Evolutionary conservation across 2,329 filamentous ascomycete species (phyloP).

Genomic region (Penicillium sp.): DNA sequence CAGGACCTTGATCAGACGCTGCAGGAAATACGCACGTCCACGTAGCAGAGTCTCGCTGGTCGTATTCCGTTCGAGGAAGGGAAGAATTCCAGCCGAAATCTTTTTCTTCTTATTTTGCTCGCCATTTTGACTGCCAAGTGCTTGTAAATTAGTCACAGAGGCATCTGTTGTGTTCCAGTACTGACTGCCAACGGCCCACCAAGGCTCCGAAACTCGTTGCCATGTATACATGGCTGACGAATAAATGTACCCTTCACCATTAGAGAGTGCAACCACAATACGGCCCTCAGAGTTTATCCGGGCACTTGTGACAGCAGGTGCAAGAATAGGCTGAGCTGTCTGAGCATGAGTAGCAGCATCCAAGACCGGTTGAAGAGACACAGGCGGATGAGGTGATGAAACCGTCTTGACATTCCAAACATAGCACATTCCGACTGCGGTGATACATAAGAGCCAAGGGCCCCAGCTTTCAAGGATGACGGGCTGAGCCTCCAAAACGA

Average conservation of each 20-base stretch:
- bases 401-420: constrained; percentile 90
- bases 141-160: constrained; percentile 74
- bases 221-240: constrained; percentile 80
- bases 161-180: constrained; percentile 99
- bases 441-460: constrained; percentile 85
- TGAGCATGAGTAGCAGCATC: constrained; percentile 80
- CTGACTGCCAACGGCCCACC: constrained; percentile 97
- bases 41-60: constrained; percentile 89
- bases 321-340: constrained; percentile 71
- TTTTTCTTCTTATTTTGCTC: constrained; percentile 47
- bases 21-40: constrained; percentile 84
- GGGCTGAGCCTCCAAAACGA: constrained; percentile 86
- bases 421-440: constrained; percentile 80
- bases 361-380: constrained; percentile 82
- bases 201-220: constrained; percentile 93
- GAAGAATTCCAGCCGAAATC: constrained; percentile 87
- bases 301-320: constrained; percentile 83
- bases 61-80: constrained; percentile 87
- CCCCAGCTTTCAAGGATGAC: constrained; percentile 89
- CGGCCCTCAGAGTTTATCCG: constrained; percentile 84
- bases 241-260: constrained; percentile 92
- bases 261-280: constrained; percentile 84
- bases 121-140: constrained; percentile 62
- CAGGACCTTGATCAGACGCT: constrained; percentile 84
- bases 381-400: constrained; percentile 79